phyloP scores from a whole-genome alignment of 768 basidiomycete genomes.

The Rhizopogon vesiculosus region DNA sequence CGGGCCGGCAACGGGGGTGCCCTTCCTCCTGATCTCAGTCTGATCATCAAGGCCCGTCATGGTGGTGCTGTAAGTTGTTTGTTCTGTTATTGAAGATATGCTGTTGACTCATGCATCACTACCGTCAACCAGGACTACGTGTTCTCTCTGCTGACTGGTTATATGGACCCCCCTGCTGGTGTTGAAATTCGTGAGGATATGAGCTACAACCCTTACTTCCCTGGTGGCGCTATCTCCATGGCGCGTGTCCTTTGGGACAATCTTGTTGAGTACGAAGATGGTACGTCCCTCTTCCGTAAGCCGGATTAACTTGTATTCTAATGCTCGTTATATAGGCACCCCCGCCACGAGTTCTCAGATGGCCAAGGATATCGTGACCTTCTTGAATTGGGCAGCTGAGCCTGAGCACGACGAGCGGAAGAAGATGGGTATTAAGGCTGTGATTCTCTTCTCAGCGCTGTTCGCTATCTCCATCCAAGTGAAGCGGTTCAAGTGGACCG shows the following conservation, averaged over 20 bases:
- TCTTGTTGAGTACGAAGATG: conserved; percentile 94
- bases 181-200: conserved; percentile 94
- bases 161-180: conserved; percentile 93
- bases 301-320: not conserved
- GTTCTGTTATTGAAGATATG: not conserved
- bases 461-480: conserved; percentile 79
- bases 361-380: conserved; percentile 97
- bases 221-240: conserved; percentile 98
- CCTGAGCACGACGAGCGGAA: conserved; percentile 98
- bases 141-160: conserved; percentile 95
- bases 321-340: conserved; percentile 52
- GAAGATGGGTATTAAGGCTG: conserved; percentile 93
- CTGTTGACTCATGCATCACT: conserved; percentile 2
- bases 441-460: conserved; percentile 87
- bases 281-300: conserved; percentile 34
- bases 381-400: conserved; percentile 96
- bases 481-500: conserved; percentile 94
- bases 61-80: conserved; percentile 76
- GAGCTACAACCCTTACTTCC: conserved; percentile 99
- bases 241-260: conserved; percentile 95
- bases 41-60: conserved; percentile 98
- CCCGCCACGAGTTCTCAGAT: conserved; percentile 97
- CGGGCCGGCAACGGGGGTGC: conserved; percentile 92
- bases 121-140: conserved; percentile 74
- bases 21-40: conserved; percentile 92